A percentile compares a stretch with the other conserved stretches of the same genome.
These are phyloP conservation scores for Annulohypoxylon stygium DNA, from an alignment of 495 filamentous ascomycete genomes.

Conservation along the genomic window DNA sequence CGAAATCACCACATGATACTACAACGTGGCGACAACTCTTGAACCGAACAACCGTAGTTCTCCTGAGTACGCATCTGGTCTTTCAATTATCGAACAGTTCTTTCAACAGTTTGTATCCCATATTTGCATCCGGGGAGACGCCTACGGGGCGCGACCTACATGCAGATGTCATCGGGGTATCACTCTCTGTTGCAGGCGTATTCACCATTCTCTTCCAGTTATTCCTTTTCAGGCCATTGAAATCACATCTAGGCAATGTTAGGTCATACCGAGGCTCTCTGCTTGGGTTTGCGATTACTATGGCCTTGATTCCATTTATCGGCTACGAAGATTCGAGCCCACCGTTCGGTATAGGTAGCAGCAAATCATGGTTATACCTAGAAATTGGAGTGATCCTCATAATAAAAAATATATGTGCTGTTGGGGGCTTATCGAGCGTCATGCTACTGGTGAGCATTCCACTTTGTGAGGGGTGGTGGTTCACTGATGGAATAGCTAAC, in stretches of 20 bases:
- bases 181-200: conserved; percentile 84
- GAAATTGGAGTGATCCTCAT: conserved; percentile 85
- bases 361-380: conserved; percentile 74
- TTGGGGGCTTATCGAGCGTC: conserved; percentile 89
- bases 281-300: conserved; percentile 85
- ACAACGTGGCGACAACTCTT: conserved; percentile 67
- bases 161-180: conserved; percentile 85
- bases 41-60: conserved; percentile 82
- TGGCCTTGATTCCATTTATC: conserved; percentile 89
- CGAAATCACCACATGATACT: conserved; percentile 53
- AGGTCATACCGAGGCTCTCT: conserved; percentile 83
- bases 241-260: conserved; percentile 86
- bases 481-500: conserved; percentile 21
- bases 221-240: conserved; percentile 81
- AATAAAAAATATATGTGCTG: conserved; percentile 88
- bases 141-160: conserved; percentile 82
- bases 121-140: conserved; percentile 80
- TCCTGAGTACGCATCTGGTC: conserved; percentile 85
- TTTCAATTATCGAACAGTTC: conserved; percentile 91
- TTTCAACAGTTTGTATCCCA: conserved; percentile 91
- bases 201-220: conserved; percentile 92
- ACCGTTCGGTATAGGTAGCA: conserved; percentile 60
- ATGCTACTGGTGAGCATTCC: conserved; percentile 77
- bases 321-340: conserved; percentile 74
- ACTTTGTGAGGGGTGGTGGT: background rate